A percentile compares a stretch with the other conserved stretches of the same genome.
These are phyloP conservation scores for Rhizopogon roseolus DNA, from an alignment of 768 basidiomycete genomes.

Conservation along the genomic window DNA sequence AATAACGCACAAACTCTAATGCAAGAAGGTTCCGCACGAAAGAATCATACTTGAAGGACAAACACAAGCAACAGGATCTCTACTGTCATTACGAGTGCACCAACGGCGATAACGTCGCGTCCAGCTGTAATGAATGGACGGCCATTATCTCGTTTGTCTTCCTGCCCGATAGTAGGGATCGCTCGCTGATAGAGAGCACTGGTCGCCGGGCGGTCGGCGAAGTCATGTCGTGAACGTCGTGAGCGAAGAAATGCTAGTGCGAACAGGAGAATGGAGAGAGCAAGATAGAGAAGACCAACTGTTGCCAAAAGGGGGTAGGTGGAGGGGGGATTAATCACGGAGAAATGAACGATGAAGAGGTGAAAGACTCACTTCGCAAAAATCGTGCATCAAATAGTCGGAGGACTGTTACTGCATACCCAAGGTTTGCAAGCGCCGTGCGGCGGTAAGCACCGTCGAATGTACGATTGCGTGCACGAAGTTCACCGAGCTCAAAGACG, in stretches of 20 bases:
- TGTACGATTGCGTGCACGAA: slow-evolving; percentile 76
- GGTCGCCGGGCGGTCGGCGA: slow-evolving; percentile 51
- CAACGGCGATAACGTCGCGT: slow-evolving; percentile 62
- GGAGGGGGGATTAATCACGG: slow-evolving; percentile 17
- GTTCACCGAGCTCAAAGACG: slow-evolving; percentile 59
- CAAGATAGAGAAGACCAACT: slow-evolving; percentile 61
- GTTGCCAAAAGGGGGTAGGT: slow-evolving; percentile 16
- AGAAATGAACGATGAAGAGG: not conserved
- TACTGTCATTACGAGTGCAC: slow-evolving; percentile 53
- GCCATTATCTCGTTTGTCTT: slow-evolving; percentile 61
- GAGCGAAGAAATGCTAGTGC: slow-evolving; percentile 55
- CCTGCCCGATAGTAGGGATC: slow-evolving; percentile 56
- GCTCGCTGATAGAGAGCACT: slow-evolving; percentile 28
- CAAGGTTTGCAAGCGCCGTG: slow-evolving; percentile 68
- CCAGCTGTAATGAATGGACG: slow-evolving; percentile 79
- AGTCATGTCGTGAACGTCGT: slow-evolving; percentile 67
- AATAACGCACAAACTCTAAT: slow-evolving; percentile 8
- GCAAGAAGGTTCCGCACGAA: not conserved
- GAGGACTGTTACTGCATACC: slow-evolving; percentile 68
- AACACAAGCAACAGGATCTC: slow-evolving; percentile 66
- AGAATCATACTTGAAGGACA: slow-evolving; percentile 39
- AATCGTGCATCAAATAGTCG: slow-evolving; percentile 77
- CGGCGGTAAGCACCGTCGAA: slow-evolving; percentile 81
- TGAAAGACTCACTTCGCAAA: slow-evolving; percentile 53
- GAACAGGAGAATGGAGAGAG: slow-evolving; percentile 58